phyloP scores from a whole-genome alignment of 352 stramenopile species.

The Saprolegnia diclina region DNA sequence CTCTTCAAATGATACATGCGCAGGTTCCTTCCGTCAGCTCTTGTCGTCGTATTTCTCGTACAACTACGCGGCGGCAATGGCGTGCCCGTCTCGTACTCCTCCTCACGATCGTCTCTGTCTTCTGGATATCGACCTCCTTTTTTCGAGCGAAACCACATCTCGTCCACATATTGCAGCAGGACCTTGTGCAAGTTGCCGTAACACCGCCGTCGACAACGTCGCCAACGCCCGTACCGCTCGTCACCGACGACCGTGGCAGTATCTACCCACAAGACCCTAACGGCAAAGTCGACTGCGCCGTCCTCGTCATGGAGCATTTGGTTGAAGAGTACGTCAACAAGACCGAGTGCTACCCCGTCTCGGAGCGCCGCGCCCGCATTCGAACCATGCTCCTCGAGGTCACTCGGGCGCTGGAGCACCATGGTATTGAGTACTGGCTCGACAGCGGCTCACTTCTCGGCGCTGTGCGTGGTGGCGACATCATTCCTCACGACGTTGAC shows the following conservation, averaged over 20 bases:
- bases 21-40: too few species aligned
- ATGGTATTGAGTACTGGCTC: conserved; percentile 12
- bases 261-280: neutral
- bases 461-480: conserved; percentile 33
- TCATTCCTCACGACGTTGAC: conserved; percentile 45
- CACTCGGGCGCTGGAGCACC: neutral
- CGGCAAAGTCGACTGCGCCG: neutral
- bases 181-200: too few species aligned
- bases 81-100: too few species aligned
- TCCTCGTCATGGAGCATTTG: neutral
- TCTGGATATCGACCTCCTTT: too few species aligned
- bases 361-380: conserved; percentile 29
- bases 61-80: too few species aligned
- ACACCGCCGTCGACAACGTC: too few species aligned
- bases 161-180: too few species aligned
- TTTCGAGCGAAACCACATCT: too few species aligned
- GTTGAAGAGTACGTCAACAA: neutral
- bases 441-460: conserved; percentile 35
- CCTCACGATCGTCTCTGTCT: too few species aligned
- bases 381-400: conserved; percentile 27
- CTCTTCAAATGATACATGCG: too few species aligned
- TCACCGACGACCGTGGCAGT: neutral
- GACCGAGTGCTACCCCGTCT: conserved; percentile 5
- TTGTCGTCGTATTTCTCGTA: too few species aligned
- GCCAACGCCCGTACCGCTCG: too few species aligned